phyloP scores from a whole-genome alignment of 83 land plant species.

The Isoetes engelmannii region DNA sequence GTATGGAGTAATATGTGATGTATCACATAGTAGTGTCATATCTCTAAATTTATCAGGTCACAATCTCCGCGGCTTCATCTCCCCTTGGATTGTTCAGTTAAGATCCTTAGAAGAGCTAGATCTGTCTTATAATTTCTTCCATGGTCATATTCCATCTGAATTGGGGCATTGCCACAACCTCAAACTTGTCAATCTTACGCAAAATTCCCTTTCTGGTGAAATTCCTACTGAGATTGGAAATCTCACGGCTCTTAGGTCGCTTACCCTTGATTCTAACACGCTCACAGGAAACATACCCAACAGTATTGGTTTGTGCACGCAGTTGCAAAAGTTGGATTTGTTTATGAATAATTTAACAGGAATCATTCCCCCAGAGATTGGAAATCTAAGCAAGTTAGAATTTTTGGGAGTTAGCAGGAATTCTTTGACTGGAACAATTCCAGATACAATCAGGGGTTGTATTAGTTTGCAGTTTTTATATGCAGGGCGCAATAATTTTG shows the following conservation, averaged over 20 bases:
- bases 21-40: no score
- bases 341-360: constrained; percentile 53
- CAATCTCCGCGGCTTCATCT: no score
- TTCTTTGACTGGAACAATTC: constrained; percentile 37
- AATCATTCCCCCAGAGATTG: constrained; percentile 21
- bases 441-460: constrained; percentile 24
- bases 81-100: no score
- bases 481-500: background rate
- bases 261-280: constrained; percentile 36
- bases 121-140: no score
- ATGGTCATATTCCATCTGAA: constrained; percentile 33
- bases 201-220: constrained; percentile 39
- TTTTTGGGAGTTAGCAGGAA: constrained; percentile 57
- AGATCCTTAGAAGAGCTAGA: no score
- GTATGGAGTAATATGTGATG: no score
- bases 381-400: constrained; percentile 49
- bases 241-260: no score
- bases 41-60: no score
- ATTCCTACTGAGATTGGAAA: constrained; percentile 33
- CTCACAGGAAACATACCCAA: constrained; percentile 40
- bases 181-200: constrained; percentile 53
- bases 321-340: constrained; percentile 45
- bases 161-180: constrained; percentile 55
- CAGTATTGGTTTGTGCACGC: constrained; percentile 41
- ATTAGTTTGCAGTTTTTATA: background rate